phyloP scores from a whole-genome alignment of 2,329 filamentous ascomycete species.

The Erysiphe pulchra region DNA sequence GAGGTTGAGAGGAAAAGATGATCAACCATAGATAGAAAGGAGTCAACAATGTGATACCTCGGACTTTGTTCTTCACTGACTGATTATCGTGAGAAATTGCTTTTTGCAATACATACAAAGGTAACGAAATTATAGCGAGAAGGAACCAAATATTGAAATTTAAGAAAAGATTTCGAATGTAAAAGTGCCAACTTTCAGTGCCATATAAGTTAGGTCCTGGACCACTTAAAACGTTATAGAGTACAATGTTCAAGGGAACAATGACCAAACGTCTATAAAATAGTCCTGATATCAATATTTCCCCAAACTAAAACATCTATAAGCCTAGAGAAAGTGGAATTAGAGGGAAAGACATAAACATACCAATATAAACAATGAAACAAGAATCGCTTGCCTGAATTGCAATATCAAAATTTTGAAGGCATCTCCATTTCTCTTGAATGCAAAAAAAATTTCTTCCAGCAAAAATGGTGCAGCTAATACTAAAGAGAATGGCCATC shows the following conservation, averaged over 20 bases:
- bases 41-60: conserved; percentile 49
- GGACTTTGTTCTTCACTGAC: conserved; percentile 40
- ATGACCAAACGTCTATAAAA: conserved; percentile 61
- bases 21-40: conserved; percentile 89
- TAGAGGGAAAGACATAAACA: conserved; percentile 1
- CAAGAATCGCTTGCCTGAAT: conserved; percentile 37
- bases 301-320: conserved; percentile 26
- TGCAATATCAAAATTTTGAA: conserved; percentile 33
- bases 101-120: conserved; percentile 52
- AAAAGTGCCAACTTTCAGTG: conserved; percentile 92
- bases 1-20: conserved; percentile 78
- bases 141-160: conserved; percentile 95
- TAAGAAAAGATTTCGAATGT: conserved; percentile 66
- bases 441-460: conserved; percentile 41
- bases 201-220: conserved; percentile 75
- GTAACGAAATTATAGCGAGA: conserved; percentile 48
- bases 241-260: conserved; percentile 78
- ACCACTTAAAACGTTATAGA: conserved; percentile 79
- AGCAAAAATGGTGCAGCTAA: conserved; percentile 56
- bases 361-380: conserved; percentile 12
- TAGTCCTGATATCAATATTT: conserved; percentile 49
- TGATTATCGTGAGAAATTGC: conserved; percentile 31
- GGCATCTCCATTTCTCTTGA: conserved; percentile 28
- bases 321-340: background rate
- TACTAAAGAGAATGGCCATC: conserved; percentile 84